These are phyloP conservation scores for Mycosphaerella sp. DNA, from an alignment of 2,329 filamentous ascomycete genomes.

Conservation along the genomic window DNA sequence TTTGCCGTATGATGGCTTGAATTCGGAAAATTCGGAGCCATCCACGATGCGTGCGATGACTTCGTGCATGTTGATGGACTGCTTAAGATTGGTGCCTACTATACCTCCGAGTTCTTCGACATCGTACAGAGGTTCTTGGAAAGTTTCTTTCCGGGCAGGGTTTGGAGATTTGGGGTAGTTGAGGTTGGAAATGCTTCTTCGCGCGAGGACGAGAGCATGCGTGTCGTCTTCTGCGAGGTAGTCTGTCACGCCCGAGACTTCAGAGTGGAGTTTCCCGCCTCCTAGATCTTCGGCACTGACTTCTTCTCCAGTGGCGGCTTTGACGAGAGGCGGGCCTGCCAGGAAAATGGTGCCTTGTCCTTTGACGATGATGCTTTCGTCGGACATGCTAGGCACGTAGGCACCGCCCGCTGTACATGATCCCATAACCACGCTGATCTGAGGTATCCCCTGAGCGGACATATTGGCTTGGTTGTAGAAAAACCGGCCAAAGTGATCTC, in stretches of 20 bases:
- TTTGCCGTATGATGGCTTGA: constrained; percentile 84
- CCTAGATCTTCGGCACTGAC: constrained; percentile 88
- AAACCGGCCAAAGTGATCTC: constrained; percentile 91
- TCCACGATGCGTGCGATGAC: constrained; percentile 91
- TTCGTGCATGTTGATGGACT: constrained; percentile 78
- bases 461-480: constrained; percentile 98
- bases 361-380: constrained; percentile 94
- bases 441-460: constrained; percentile 81
- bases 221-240: constrained; percentile 93
- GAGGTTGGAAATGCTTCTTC: constrained; percentile 78
- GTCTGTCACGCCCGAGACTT: constrained; percentile 87
- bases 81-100: constrained; percentile 81
- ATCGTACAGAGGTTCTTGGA: constrained; percentile 73
- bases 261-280: constrained; percentile 81
- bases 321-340: constrained; percentile 87
- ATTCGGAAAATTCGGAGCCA: constrained; percentile 82
- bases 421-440: constrained; percentile 94
- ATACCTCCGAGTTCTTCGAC: constrained; percentile 78
- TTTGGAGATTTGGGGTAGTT: constrained; percentile 64
- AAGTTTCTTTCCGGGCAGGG: constrained; percentile 38
- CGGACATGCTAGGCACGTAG: constrained; percentile 95
- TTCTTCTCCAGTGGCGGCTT: constrained; percentile 89
- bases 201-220: constrained; percentile 78
- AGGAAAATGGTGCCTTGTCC: constrained; percentile 98
- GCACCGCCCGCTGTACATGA: constrained; percentile 93